Conservation (phyloP, 139 green algal species). For the Diplosphaera chodatii region DNA sequence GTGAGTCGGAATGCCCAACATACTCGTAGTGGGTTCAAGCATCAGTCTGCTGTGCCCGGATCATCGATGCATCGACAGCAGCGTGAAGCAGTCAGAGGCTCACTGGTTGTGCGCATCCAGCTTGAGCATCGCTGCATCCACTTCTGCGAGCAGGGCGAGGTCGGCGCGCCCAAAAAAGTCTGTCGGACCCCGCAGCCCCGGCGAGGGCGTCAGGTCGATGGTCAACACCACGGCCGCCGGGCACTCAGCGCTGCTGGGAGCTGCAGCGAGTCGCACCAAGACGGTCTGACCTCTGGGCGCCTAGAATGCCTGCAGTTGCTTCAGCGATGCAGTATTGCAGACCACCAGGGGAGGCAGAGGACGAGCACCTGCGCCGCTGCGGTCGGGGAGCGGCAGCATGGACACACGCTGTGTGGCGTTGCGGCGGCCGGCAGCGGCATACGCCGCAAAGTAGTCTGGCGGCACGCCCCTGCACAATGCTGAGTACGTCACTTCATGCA, state of each 20-base stretch:
- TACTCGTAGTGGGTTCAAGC: too few relatives aligned
- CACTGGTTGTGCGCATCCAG: neutral
- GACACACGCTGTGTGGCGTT: slow-evolving; percentile 11
- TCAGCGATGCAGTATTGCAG: too few relatives aligned
- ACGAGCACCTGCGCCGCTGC: neutral
- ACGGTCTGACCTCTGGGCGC: too few relatives aligned
- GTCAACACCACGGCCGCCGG: neutral
- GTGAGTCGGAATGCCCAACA: too few relatives aligned
- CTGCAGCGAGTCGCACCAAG: too few relatives aligned
- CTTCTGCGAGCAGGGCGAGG: slow-evolving; percentile 9
- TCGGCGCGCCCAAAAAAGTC: slow-evolving; percentile 55
- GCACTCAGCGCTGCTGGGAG: neutral
- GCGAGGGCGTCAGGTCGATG: slow-evolving; percentile 43
- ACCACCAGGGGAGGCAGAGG: too few relatives aligned
- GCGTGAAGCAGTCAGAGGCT: too few relatives aligned
- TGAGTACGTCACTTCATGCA: too few relatives aligned
- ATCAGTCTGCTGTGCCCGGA: too few relatives aligned
- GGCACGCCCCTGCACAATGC: slow-evolving; percentile 15
- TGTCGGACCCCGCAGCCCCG: slow-evolving; percentile 45
- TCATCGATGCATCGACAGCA: too few relatives aligned
- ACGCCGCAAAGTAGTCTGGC: slow-evolving; percentile 35
- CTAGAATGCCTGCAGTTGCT: too few relatives aligned
- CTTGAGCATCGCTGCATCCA: neutral
- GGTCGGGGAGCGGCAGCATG: slow-evolving; percentile 6
- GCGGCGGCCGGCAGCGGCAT: slow-evolving; percentile 27